phyloP scores from a whole-genome alignment of 805 yeast species.

The Suhomyces prunicola region DNA sequence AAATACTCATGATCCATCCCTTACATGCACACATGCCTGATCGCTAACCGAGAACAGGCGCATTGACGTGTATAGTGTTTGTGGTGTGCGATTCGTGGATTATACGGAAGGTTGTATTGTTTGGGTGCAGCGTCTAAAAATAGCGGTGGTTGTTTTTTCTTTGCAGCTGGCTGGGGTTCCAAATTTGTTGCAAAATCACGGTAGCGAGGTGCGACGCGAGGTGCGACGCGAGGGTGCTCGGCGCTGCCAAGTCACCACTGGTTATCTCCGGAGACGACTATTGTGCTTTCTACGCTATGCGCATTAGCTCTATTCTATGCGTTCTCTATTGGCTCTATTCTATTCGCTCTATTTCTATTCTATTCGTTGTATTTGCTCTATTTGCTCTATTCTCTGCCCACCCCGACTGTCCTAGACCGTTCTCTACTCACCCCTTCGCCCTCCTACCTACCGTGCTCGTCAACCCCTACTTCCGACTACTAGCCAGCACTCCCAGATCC shows the following conservation, averaged over 20 bases:
- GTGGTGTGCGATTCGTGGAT: not conserved
- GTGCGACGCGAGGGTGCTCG: not conserved
- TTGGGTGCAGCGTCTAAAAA: not conserved
- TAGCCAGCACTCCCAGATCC: not conserved
- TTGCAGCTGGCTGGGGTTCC: conserved; percentile 1
- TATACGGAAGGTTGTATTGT: not conserved
- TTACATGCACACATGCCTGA: not conserved
- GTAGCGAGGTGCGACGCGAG: not conserved
- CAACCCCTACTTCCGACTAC: not conserved
- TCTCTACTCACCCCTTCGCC: too few species aligned
- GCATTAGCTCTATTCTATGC: too few species aligned
- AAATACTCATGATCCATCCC: not conserved
- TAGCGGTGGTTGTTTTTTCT: not conserved
- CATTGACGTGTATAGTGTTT: not conserved
- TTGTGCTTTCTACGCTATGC: too few species aligned
- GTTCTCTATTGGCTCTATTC: too few species aligned
- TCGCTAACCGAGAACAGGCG: not conserved
- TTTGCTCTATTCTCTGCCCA: too few species aligned
- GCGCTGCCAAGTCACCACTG: not conserved
- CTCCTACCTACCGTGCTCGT: too few species aligned
- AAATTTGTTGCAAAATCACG: conserved; percentile 1
- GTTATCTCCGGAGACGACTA: too few species aligned
- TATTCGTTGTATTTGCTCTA: too few species aligned
- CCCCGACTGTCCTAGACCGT: too few species aligned
- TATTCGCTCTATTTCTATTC: too few species aligned